A percentile compares a stretch with the other conserved stretches of the same genome.
Evolutionary conservation across 73 alveolate species (phyloP).

Genomic region (Tetrahymena elliotti): DNA sequence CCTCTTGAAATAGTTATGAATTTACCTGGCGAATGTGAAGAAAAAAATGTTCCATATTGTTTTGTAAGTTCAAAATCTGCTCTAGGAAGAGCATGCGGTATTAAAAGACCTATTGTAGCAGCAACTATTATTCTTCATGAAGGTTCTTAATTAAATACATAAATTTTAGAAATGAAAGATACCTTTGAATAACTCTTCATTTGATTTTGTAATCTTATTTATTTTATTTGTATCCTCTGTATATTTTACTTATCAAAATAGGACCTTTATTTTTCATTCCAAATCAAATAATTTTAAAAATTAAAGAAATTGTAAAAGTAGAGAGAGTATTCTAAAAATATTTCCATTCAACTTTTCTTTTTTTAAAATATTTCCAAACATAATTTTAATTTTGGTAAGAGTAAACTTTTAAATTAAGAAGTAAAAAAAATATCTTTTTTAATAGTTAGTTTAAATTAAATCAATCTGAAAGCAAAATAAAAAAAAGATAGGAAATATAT

Average conservation of each 20-base stretch:
- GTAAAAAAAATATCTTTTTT: no score
- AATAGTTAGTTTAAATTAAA: no score
- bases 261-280: not conserved
- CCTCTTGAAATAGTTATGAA: conserved; percentile 99
- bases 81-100: conserved; percentile 99
- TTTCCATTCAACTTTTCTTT: no score
- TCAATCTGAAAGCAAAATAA: no score
- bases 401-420: no score
- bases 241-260: not conserved
- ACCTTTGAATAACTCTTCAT: conserved; percentile 26
- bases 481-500: no score
- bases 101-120: conserved; percentile 91
- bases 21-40: conserved; percentile 94
- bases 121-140: conserved; percentile 23
- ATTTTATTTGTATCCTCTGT: not conserved
- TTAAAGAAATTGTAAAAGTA: not conserved
- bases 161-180: conserved; percentile 41
- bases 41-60: conserved; percentile 95
- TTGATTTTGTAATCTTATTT: not conserved
- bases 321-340: no score
- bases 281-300: no score
- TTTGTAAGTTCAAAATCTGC: conserved; percentile 94
- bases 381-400: no score
- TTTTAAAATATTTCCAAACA: no score
- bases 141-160: conserved; percentile 38